Percentiles rank a stretch among this genome's conserved stretches.
Conservation (phyloP, 495 filamentous ascomycete species). For the Geopyxis carbonaria region DNA sequence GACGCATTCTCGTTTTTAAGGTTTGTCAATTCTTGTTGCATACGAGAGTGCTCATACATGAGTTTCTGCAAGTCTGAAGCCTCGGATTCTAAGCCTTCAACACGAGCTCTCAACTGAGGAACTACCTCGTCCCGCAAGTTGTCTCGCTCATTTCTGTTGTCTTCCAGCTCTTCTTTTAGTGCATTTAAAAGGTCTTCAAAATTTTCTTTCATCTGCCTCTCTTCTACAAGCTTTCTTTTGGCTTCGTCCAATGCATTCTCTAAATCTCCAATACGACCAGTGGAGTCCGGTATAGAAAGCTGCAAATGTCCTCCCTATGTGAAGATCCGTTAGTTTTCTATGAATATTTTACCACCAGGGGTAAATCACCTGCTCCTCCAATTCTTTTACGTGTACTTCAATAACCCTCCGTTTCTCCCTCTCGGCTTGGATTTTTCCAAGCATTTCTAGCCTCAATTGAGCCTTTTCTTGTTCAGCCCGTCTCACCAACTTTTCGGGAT, state of each 20-base stretch:
- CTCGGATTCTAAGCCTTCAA: constrained; percentile 62
- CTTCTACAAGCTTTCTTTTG: constrained; percentile 63
- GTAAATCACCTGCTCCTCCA: constrained; percentile 65
- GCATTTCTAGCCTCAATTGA: constrained; percentile 65
- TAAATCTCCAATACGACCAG: constrained; percentile 50
- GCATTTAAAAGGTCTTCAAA: constrained; percentile 81
- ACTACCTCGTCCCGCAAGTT: constrained; percentile 77
- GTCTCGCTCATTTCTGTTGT: constrained; percentile 73
- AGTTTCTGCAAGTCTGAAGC: constrained; percentile 48
- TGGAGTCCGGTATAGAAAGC: constrained; percentile 26
- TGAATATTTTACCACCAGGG: no score
- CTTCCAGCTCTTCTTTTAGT: constrained; percentile 64
- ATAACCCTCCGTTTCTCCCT: constrained; percentile 52
- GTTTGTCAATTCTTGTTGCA: constrained; percentile 63
- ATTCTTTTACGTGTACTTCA: constrained; percentile 61
- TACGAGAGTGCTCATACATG: constrained; percentile 54
- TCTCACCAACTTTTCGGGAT: constrained; percentile 66
- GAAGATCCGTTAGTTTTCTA: no score
- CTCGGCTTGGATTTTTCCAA: constrained; percentile 71
- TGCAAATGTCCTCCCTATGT: no score
- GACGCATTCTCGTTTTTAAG: constrained; percentile 52
- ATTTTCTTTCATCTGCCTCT: constrained; percentile 76
- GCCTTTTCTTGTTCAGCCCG: constrained; percentile 84
- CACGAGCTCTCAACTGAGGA: constrained; percentile 48
- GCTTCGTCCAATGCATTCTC: constrained; percentile 66